A percentile compares a stretch with the other conserved stretches of the same genome.
These are phyloP conservation scores for Solanum chilense DNA, from an alignment of 257 asterid species.

Conservation along the genomic window DNA sequence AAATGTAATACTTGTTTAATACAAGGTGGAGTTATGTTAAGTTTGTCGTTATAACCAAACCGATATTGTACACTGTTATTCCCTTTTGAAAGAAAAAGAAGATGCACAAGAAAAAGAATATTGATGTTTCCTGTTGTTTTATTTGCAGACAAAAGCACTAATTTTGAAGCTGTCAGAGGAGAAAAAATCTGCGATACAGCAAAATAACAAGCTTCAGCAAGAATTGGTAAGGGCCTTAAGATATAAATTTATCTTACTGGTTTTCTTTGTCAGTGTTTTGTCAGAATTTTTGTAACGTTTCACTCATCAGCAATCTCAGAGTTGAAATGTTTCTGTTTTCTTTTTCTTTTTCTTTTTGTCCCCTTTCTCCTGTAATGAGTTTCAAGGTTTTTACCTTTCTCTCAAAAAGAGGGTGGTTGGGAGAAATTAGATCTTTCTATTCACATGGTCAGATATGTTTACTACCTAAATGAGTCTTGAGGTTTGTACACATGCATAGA, in stretches of 20 bases:
- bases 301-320: not conserved
- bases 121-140: constrained; percentile 5
- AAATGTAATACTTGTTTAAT: not conserved
- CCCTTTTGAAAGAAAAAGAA: not conserved
- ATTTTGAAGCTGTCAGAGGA: constrained; percentile 73
- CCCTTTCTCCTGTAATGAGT: not conserved
- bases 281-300: not conserved
- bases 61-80: not conserved
- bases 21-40: not conserved
- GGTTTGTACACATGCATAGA: not conserved
- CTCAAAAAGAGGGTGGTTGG: not conserved
- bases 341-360: not conserved
- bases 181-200: constrained; percentile 54
- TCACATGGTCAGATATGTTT: not conserved
- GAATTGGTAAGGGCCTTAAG: constrained; percentile 24
- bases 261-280: not conserved
- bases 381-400: not conserved
- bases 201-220: constrained; percentile 61
- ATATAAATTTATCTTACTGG: not conserved
- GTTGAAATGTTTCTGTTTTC: not conserved
- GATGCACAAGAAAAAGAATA: not conserved
- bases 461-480: not conserved
- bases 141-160: constrained; percentile 53
- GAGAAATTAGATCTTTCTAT: not conserved
- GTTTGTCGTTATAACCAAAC: not conserved